Percentiles rank a stretch among this genome's conserved stretches.
These are phyloP conservation scores for Drechslera avenae DNA, from an alignment of 2,329 filamentous ascomycete genomes.

Conservation along the genomic window DNA sequence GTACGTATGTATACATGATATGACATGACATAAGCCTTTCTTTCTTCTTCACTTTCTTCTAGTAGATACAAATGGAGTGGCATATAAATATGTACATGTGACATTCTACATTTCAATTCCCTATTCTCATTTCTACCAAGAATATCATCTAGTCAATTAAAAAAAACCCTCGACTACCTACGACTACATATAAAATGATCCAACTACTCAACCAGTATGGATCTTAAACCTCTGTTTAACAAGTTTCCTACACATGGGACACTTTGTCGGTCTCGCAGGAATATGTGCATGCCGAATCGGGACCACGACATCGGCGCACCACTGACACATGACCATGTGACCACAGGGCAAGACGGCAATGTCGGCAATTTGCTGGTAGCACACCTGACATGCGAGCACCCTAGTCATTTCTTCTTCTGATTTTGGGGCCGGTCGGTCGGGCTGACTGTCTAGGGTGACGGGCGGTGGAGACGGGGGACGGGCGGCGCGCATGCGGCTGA, in stretches of 20 bases:
- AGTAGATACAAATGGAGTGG: too few species aligned
- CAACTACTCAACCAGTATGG: conserved; percentile 33
- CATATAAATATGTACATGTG: too few species aligned
- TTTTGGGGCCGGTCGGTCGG: conserved; percentile 55
- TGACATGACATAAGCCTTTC: too few species aligned
- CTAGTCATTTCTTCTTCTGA: conserved; percentile 57
- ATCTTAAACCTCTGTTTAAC: conserved; percentile 53
- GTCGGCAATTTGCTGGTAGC: conserved; percentile 59
- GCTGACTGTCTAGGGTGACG: conserved; percentile 53
- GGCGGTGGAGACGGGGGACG: conserved; percentile 20
- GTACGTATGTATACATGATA: too few species aligned
- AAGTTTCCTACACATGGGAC: conserved; percentile 54
- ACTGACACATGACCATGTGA: conserved; percentile 60
- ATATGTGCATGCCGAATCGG: conserved; percentile 52
- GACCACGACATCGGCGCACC: conserved; percentile 59
- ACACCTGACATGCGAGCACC: conserved; percentile 59
- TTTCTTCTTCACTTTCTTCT: too few species aligned
- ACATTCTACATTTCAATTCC: too few species aligned
- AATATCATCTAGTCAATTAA: too few species aligned
- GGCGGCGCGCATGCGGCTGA: conserved; percentile 12
- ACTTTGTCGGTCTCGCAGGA: conserved; percentile 47
- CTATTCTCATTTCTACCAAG: too few species aligned
- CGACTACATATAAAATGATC: too few species aligned
- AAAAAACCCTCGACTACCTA: too few species aligned
- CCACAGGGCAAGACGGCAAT: conserved; percentile 60